Evolutionary conservation across 163 green algal genomes (phyloP).

Genomic region (Trebouxia gelatinosa): DNA sequence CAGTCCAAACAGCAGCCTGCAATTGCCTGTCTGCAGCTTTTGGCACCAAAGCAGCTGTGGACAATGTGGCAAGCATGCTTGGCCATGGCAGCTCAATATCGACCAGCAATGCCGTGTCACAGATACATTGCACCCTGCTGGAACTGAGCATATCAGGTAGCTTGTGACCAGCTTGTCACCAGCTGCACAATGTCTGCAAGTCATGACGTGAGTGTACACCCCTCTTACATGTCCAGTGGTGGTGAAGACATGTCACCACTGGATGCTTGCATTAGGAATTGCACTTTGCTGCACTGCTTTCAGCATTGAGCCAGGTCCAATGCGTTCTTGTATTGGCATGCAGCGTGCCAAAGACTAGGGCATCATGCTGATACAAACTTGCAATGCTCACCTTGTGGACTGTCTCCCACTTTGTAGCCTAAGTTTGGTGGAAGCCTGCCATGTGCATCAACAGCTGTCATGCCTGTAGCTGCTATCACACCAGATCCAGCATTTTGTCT

Average conservation of each 20-base stretch:
- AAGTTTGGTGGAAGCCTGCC: too few relatives aligned
- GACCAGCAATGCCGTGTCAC: background rate
- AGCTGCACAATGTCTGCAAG: background rate
- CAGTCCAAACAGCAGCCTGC: slow-evolving; percentile 19
- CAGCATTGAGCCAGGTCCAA: background rate
- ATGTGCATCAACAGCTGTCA: too few relatives aligned
- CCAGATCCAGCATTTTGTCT: too few relatives aligned
- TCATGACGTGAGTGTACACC: too few relatives aligned
- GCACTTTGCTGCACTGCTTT: background rate
- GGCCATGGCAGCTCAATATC: background rate
- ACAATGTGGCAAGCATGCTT: background rate
- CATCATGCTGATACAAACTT: too few relatives aligned
- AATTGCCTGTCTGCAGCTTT: slow-evolving; percentile 41
- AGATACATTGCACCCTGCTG: background rate
- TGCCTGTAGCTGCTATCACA: too few relatives aligned
- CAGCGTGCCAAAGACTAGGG: too few relatives aligned
- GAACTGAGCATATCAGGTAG: background rate
- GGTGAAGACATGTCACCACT: background rate
- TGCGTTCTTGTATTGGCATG: too few relatives aligned
- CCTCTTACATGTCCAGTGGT: background rate
- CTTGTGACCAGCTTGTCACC: background rate
- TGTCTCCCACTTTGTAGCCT: too few relatives aligned
- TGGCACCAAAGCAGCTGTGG: slow-evolving; percentile 26
- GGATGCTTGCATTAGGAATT: background rate
- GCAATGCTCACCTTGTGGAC: too few relatives aligned